phyloP scores from a whole-genome alignment of 306 rosid genomes.

The Trifolium pratense region DNA sequence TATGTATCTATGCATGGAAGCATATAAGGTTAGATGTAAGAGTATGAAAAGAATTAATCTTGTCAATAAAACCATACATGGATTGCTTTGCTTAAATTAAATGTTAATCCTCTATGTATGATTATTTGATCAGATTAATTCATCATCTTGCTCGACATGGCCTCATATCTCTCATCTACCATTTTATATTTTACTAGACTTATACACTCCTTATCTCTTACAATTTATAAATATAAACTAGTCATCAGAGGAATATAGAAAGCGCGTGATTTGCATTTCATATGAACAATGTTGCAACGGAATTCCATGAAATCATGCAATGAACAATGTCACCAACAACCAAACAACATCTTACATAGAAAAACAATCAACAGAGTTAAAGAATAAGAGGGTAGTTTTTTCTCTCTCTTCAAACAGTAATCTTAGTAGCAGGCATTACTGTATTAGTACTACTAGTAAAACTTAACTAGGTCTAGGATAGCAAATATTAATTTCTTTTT shows the following conservation, averaged over 20 bases:
- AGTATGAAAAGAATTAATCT: not conserved
- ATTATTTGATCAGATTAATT: not conserved
- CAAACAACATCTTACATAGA: constrained; percentile 30
- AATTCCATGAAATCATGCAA: not conserved
- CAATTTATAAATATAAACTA: not conserved
- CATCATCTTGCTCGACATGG: too few relatives aligned
- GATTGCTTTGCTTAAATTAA: not conserved
- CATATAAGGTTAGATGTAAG: not conserved
- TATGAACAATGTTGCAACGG: not conserved
- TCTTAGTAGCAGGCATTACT: not conserved
- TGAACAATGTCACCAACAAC: not conserved
- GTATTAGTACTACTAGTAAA: not conserved
- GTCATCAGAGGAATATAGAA: not conserved
- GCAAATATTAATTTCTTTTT: constrained; percentile 1
- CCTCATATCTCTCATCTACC: constrained; percentile 1
- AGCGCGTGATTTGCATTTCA: not conserved
- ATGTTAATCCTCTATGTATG: not conserved
- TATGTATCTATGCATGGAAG: not conserved
- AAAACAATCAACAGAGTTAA: constrained; percentile 21
- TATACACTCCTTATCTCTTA: not conserved
- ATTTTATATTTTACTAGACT: too few relatives aligned
- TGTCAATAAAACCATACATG: not conserved
- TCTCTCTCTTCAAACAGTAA: not conserved
- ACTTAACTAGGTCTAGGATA: not conserved
- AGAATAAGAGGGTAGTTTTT: constrained; percentile 1